phyloP scores from a whole-genome alignment of 2,329 filamentous ascomycete species.

The Monilinia aucupariae region DNA sequence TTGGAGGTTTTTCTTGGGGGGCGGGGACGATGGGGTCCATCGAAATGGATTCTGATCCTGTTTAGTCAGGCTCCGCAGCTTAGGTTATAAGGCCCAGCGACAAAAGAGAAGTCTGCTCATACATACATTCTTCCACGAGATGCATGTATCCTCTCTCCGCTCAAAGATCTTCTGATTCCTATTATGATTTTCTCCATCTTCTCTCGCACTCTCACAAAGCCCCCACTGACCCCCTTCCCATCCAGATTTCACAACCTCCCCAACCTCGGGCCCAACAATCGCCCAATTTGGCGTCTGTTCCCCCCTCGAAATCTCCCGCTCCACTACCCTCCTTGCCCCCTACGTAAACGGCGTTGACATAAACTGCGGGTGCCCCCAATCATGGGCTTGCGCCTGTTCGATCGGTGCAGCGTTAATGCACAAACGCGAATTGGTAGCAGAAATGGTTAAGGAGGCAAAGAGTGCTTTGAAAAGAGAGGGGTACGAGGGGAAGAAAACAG shows the following conservation, averaged over 20 bases:
- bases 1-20: neutral
- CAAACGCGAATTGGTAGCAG: constrained; percentile 56
- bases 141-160: no score
- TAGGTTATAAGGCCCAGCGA: neutral
- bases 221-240: constrained; percentile 12
- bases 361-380: constrained; percentile 69
- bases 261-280: constrained; percentile 51
- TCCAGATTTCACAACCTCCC: constrained; percentile 58
- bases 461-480: constrained; percentile 46
- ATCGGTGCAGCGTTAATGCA: constrained; percentile 67
- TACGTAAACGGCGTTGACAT: constrained; percentile 61
- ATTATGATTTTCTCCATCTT: no score
- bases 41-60: rapidly evolving
- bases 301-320: constrained; percentile 56
- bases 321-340: constrained; percentile 56
- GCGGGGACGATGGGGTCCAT: neutral
- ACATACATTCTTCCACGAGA: no score
- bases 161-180: no score
- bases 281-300: constrained; percentile 62
- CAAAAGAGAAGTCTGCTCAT: neutral
- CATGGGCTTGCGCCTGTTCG: constrained; percentile 64
- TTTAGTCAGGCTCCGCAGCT: neutral
- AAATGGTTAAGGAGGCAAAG: constrained; percentile 58
- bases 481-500: constrained; percentile 45
- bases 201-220: neutral